phyloP scores from a whole-genome alignment of 1,284 basidiomycete species.

The Naganishia cerealis region DNA sequence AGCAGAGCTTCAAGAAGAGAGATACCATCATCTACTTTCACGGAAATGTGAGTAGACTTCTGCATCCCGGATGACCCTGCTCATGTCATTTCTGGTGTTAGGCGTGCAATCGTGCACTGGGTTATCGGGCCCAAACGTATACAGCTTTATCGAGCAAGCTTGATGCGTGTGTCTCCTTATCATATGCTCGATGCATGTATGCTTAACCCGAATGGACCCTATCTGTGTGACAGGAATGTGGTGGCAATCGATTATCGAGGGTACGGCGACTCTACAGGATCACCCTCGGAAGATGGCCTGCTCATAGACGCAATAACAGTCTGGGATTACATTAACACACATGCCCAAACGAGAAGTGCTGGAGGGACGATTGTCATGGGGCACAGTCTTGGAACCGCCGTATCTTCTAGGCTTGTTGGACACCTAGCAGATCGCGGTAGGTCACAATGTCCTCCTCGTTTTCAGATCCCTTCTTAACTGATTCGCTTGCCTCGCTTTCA shows the following conservation, averaged over 20 bases:
- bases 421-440: conserved; percentile 44
- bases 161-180: conserved; percentile 66
- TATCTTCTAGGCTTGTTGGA: conserved; percentile 57
- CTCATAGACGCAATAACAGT: conserved; percentile 72
- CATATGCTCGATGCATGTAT: conserved; percentile 69
- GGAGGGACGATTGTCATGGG: conserved; percentile 54
- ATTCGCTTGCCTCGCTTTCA: not conserved
- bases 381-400: conserved; percentile 80
- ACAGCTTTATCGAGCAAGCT: conserved; percentile 59
- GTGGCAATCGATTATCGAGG: conserved; percentile 88
- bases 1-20: conserved; percentile 60
- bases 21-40: conserved; percentile 86
- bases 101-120: conserved; percentile 44
- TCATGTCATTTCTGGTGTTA: conserved; percentile 27
- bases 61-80: not conserved
- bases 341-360: not conserved
- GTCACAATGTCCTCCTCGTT: not conserved
- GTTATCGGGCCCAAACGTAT: conserved; percentile 30
- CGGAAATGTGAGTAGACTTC: conserved; percentile 64
- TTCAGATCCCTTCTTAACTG: not conserved
- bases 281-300: conserved; percentile 73
- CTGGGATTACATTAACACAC: conserved; percentile 70
- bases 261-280: conserved; percentile 80
- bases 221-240: conserved; percentile 61
- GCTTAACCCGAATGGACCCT: conserved; percentile 53